Evolutionary conservation across 345 rosid genomes (phyloP), one percentile per base, ranked within the genome.

Genomic region (Kernera saxatilis): DNA sequence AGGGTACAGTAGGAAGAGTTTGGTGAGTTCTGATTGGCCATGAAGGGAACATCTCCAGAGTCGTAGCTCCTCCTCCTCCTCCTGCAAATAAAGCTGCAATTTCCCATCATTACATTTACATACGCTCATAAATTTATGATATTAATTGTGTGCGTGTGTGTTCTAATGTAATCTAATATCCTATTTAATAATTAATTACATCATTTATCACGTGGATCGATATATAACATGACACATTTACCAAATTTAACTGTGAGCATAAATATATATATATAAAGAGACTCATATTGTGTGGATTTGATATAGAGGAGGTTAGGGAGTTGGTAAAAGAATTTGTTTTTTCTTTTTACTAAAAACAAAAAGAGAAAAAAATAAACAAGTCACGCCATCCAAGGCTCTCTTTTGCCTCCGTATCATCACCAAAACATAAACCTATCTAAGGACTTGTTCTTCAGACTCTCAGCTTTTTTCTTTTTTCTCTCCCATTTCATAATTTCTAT

Each of bases 1-100:
- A 77, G 79, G 77, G 59, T 67, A 83, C 79, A 79, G 89, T 93
- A 84, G 84, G 84, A 69, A 88, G 91, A 82, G 90, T 94, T 54
- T 88, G 96, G 71, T 91, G 95, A 84, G 86, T 85, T 85, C 96
- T 94, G 55, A 94, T 91, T 85, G 99, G 97, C 98, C 98, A 89
- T 49, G 99, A 87, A 81, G 99, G 99, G 85, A 91, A 94, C 93
- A 94, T 91, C 77, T 94, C 99, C 89, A 91, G 92, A 77, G 99
- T 88, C 62, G 99, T 93, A 78, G 96, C 90, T 76, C 94, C 96
- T 80, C 86, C 86, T 69, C 84, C 87, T 73, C 57, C 71, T 69
- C 73, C 78, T 67, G 68, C 67, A 67, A 83, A 84, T 68, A 88
- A 88, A 87, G 90, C 97, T 91, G 99, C 83, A 79, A 76, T 5